Base-by-base conservation (phyloP, 306 rosid species). In the Ziziphus jujuba region DNA sequence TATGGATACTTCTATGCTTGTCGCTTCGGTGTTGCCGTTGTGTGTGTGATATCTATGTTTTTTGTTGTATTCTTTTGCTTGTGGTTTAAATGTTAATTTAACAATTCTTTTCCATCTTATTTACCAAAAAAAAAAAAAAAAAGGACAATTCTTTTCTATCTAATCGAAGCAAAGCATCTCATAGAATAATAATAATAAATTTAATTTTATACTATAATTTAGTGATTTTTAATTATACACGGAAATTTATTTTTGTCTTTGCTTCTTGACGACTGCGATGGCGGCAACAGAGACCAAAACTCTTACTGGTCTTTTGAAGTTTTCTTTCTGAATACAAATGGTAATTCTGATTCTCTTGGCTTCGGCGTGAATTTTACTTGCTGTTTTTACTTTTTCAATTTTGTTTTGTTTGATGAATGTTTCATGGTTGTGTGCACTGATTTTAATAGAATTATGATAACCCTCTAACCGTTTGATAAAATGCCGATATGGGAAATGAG, bases 391-490 rank as follows among this genome's bases (percentile, higher is more conserved):
- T 31, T 34, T 1, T 58, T 31, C 40, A 6, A 19, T 8, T 11
- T 40, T 33, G 5, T 58, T 5, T 15, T 9, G 8, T 17, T 58
- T 58, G 9, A 1, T 21, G 33, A 3, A 40, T 14, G 9, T 11
- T 61, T 17, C 2, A 6, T 33, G 23, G 44, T 34, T 59, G 9
- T 25, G 8, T 33, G 13, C 63, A 16, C 48, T 33, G 8, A 33
- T 16, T 33, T 12, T n/a, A 2, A 8, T 16, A 1, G 20, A 60
- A 60, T 21, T 20, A 60, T 1, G 5, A 2, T 23, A 36, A 8
- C 11, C 5, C 52, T 17, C 66, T 35, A 61, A 14, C 9, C 20
- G 66, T 61, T 61, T 40, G 66, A 61, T 7, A 61, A 61, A 59
- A 61, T 21, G 23, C 52, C 66, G n/a, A 57, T 0, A 57, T 17